phyloP scores from a whole-genome alignment of 495 filamentous ascomycete species.

The Trichoderma asperelloides region DNA sequence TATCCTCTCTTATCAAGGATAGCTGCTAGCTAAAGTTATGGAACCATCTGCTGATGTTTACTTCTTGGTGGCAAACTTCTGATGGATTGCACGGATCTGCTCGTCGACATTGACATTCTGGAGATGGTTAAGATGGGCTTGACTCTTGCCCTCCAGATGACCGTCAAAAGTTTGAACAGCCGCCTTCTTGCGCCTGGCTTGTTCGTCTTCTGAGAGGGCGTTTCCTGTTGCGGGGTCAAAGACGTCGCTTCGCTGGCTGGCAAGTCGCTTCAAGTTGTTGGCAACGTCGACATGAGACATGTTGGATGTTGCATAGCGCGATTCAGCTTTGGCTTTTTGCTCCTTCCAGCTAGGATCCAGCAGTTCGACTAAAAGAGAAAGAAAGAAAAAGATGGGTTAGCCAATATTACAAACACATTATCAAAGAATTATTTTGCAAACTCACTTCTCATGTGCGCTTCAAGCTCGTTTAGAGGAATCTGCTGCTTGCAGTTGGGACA shows the following conservation, averaged over 20 bases:
- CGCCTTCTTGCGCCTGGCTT: slow-evolving; percentile 63
- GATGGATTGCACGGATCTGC: slow-evolving; percentile 59
- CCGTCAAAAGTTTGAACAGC: slow-evolving; percentile 58
- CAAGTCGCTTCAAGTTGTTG: slow-evolving; percentile 91
- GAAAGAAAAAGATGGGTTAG: slow-evolving; percentile 10
- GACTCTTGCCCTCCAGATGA: slow-evolving; percentile 48
- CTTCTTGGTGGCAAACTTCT: slow-evolving; percentile 49
- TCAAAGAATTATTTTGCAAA: neutral
- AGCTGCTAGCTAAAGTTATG: neutral
- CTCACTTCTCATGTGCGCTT: slow-evolving; percentile 85
- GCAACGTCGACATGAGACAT: slow-evolving; percentile 80
- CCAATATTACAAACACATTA: neutral
- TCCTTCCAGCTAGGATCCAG: slow-evolving; percentile 96
- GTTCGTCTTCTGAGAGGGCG: slow-evolving; percentile 62
- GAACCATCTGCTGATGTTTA: slow-evolving; percentile 12
- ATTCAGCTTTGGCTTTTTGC: slow-evolving; percentile 79
- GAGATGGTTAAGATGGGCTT: slow-evolving; percentile 45
- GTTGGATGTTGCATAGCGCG: slow-evolving; percentile 78
- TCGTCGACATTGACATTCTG: slow-evolving; percentile 61
- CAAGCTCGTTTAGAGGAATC: slow-evolving; percentile 77
- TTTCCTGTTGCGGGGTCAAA: slow-evolving; percentile 70
- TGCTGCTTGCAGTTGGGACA: slow-evolving; percentile 94
- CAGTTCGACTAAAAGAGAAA: slow-evolving; percentile 55
- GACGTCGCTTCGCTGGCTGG: slow-evolving; percentile 85
- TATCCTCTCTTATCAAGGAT: neutral